phyloP scores from a whole-genome alignment of 2,329 filamentous ascomycete genomes.

The Trichoderma pleuroti region DNA sequence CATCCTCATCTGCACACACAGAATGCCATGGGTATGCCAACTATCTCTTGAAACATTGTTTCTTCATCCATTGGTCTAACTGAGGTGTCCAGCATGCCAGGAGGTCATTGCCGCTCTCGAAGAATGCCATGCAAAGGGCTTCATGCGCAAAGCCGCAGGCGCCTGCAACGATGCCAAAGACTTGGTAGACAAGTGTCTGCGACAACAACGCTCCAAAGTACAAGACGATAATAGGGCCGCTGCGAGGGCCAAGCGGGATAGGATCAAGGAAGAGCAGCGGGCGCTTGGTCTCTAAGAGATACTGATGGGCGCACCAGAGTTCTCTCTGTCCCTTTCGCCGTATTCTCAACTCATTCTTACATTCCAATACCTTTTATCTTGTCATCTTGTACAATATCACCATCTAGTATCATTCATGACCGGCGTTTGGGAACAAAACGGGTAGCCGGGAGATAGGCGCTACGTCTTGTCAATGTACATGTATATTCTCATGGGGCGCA shows the following conservation, averaged over 20 bases:
- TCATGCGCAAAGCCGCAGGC: slow-evolving; percentile 85
- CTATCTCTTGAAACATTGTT: neutral
- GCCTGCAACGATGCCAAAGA: slow-evolving; percentile 87
- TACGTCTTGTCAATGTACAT: neutral
- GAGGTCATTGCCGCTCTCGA: slow-evolving; percentile 92
- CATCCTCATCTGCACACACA: slow-evolving; percentile 97
- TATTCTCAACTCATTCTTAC: slow-evolving; percentile 4
- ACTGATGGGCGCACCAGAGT: neutral
- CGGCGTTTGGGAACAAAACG: slow-evolving; percentile 15
- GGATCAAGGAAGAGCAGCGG: slow-evolving; percentile 70
- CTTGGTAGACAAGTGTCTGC: slow-evolving; percentile 79
- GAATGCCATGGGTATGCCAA: slow-evolving; percentile 70
- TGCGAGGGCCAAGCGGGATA: slow-evolving; percentile 65
- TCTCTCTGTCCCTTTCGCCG: neutral
- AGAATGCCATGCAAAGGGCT: slow-evolving; percentile 89
- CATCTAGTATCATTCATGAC: slow-evolving; percentile 20
- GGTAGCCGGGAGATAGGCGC: slow-evolving; percentile 12
- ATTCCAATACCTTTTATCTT: neutral
- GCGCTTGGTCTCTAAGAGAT: slow-evolving; percentile 35
- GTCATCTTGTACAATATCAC: slow-evolving; percentile 18
- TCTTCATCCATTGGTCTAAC: slow-evolving; percentile 21
- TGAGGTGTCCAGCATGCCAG: slow-evolving; percentile 71
- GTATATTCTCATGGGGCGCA: neutral
- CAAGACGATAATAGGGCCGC: slow-evolving; percentile 69
- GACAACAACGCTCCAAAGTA: slow-evolving; percentile 72